Evolutionary conservation across 2,329 filamentous ascomycete genomes (phyloP).

Genomic region (Fusarium veterinarium): DNA sequence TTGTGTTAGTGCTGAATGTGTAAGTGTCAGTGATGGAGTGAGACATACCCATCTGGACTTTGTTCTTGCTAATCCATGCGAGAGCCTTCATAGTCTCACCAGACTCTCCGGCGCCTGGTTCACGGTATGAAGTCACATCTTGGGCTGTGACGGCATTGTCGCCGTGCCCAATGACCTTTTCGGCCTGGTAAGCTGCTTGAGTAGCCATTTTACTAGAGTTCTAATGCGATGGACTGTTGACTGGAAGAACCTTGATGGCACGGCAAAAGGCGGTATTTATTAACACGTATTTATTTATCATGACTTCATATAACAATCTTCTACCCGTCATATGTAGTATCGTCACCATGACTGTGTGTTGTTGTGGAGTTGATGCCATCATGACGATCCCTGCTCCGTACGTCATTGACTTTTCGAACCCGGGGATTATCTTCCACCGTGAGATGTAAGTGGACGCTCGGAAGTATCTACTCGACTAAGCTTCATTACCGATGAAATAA

Average conservation of each 20-base stretch:
- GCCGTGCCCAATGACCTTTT: constrained; percentile 76
- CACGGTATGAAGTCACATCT: constrained; percentile 72
- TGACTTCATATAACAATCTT: constrained; percentile 13
- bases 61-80: constrained; percentile 85
- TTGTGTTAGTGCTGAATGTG: background rate
- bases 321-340: constrained; percentile 21
- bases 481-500: background rate
- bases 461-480: constrained; percentile 8
- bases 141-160: constrained; percentile 74
- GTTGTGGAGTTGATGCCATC: constrained; percentile 27
- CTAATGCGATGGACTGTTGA: background rate
- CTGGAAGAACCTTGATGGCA: background rate
- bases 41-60: constrained; percentile 71
- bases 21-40: background rate
- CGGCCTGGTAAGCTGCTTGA: constrained; percentile 74
- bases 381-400: constrained; percentile 33
- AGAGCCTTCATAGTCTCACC: constrained; percentile 81
- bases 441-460: constrained; percentile 8
- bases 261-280: constrained; percentile 16
- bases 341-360: constrained; percentile 25
- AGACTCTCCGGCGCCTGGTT: constrained; percentile 58
- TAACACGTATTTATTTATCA: background rate
- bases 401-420: constrained; percentile 35
- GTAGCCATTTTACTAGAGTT: constrained; percentile 46
- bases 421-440: background rate